Evolutionary conservation across 2,329 filamentous ascomycete species (phyloP), one percentile per base, ranked within the genome.

Genomic region (Aspergillus japonicus): DNA sequence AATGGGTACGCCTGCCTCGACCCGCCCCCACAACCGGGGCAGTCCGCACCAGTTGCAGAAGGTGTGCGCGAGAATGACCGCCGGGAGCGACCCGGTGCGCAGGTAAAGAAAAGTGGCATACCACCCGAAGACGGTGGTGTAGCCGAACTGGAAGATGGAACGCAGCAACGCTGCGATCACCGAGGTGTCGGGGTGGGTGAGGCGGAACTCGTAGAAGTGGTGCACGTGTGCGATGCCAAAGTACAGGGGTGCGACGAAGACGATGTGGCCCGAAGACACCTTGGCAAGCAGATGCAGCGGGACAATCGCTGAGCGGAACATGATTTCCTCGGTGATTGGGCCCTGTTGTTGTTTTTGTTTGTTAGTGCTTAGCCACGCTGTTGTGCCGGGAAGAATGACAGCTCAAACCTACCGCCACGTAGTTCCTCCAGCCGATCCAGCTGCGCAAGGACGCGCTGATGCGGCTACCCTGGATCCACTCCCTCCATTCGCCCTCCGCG

Each of bases 11-110:
- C 72, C 75, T 4, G 77, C 84, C 67, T 88, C 85, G 3, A 97
- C 85, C 8, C 85, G 81, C 0, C 95, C 94, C 87, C 90, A 96
- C 60, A 98, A 78, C 6, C 92, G 85, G 23, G 95, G 95, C 53
- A 98, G 79, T 7, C 95, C 95, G 83, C 93, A 90, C 80, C 85
- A 90, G 73, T 99, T 99, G 79, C 95, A 99, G 72, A 98, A 95
- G 10, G 86, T 84, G 71, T 99, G 95, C 5, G 91, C 88, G 21
- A 88, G 71, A 56, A 94, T 87, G 33, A 89, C 89, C 12, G 90
- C 88, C 47, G 88, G 82, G 44, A 98, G 77, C 51, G 89, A 96
- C 3, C 92, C 92, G 0, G 92, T 96, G 39, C 94, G 87, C 21
- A 99, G 73, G 70, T 90, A 96, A 21, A 97, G 70, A 69, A 98